phyloP scores from a whole-genome alignment of 1,284 basidiomycete genomes.

The Marasmius sp. region DNA sequence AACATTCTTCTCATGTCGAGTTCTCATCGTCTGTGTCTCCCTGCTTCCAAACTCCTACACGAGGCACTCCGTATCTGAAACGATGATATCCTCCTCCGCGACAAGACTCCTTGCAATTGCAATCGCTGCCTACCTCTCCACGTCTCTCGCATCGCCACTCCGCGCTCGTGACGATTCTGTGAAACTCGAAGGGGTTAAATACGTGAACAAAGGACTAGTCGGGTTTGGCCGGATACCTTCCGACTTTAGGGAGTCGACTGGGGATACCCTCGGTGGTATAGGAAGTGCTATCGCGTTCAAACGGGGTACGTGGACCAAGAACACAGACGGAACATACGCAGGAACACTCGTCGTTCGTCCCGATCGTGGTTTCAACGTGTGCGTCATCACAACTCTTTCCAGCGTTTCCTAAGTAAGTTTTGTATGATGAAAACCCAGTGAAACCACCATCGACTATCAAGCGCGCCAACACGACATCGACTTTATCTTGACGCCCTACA shows the following conservation, averaged over 20 bases:
- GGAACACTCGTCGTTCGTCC: slow-evolving; percentile 52
- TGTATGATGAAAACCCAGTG: slow-evolving; percentile 28
- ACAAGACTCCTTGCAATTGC: background rate
- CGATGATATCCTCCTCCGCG: background rate
- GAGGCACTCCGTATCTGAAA: background rate
- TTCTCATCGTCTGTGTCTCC: too few relatives aligned
- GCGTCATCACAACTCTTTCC: slow-evolving; percentile 12
- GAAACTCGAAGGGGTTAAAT: slow-evolving; percentile 23
- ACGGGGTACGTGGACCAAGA: slow-evolving; percentile 27
- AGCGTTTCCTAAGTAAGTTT: background rate
- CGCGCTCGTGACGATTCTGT: slow-evolving; percentile 12
- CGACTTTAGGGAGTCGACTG: slow-evolving; percentile 36
- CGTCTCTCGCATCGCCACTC: background rate
- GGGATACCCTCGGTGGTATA: slow-evolving; percentile 42
- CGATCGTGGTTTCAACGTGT: slow-evolving; percentile 55
- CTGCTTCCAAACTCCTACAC: too few relatives aligned
- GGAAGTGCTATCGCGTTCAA: slow-evolving; percentile 42
- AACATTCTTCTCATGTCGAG: too few relatives aligned
- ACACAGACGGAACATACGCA: slow-evolving; percentile 28
- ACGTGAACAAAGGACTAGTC: slow-evolving; percentile 36
- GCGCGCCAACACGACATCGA: slow-evolving; percentile 56
- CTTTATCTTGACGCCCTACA: slow-evolving; percentile 61
- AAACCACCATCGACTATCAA: slow-evolving; percentile 59
- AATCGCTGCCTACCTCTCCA: background rate
- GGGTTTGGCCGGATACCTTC: slow-evolving; percentile 43